Evolutionary conservation across 352 stramenopile species (phyloP).

Genomic region (Phytopythium montanum): DNA sequence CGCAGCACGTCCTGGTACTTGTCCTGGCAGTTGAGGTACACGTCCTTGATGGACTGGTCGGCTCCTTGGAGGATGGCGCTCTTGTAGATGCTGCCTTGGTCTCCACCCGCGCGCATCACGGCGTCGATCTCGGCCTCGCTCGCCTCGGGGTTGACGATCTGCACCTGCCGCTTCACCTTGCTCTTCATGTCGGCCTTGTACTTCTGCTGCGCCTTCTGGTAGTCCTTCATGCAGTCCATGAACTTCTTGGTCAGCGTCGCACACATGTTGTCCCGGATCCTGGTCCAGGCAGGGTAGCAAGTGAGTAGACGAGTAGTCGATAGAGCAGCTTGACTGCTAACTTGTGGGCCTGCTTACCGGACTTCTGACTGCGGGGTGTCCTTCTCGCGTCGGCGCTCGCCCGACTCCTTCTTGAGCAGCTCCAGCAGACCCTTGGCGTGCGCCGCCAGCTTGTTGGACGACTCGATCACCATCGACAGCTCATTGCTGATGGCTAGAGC

Average conservation of each 20-base stretch:
- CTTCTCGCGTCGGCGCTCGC: constrained; percentile 91
- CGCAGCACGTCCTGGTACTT: constrained; percentile 98
- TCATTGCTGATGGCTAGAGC: constrained; percentile 85
- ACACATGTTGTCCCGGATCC: constrained; percentile 97
- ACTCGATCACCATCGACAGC: constrained; percentile 89
- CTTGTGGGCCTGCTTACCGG: constrained; percentile 17
- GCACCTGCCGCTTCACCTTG: constrained; percentile 97
- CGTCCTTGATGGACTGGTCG: constrained; percentile 83
- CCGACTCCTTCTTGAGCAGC: constrained; percentile 94
- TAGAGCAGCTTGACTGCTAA: too few species aligned
- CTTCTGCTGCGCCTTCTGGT: constrained; percentile 96
- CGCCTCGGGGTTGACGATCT: constrained; percentile 97
- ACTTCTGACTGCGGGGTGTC: constrained; percentile 67
- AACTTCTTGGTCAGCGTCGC: constrained; percentile 98
- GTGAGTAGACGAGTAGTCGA: too few species aligned
- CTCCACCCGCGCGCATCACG: constrained; percentile 88
- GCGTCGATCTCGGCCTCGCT: constrained; percentile 97
- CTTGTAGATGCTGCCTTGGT: constrained; percentile 84
- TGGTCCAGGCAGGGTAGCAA: background rate
- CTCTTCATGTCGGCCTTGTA: constrained; percentile 98
- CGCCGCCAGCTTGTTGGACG: constrained; percentile 91
- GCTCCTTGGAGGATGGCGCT: constrained; percentile 74
- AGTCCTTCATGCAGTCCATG: constrained; percentile 98
- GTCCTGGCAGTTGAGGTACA: constrained; percentile 94
- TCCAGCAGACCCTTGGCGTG: constrained; percentile 86